phyloP scores from a whole-genome alignment of 2,329 filamentous ascomycete genomes.

The Tolypocladium guangdongense region DNA sequence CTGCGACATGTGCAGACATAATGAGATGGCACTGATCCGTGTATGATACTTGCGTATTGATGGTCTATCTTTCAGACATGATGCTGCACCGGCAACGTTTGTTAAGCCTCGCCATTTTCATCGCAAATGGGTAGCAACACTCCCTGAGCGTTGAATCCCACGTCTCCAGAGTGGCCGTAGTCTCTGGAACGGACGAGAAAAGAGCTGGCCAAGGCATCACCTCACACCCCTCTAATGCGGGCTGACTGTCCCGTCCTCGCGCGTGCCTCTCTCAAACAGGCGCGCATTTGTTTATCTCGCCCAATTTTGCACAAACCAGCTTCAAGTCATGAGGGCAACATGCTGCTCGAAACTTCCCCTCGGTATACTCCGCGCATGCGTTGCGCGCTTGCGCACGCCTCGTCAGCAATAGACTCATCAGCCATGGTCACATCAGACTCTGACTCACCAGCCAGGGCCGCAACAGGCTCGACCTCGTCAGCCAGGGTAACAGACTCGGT shows the following conservation, averaged over 20 bases:
- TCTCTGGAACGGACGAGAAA: background rate
- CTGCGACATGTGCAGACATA: background rate
- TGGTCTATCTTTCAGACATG: background rate
- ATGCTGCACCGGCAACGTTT: background rate
- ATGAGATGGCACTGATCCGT: background rate
- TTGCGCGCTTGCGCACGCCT: background rate
- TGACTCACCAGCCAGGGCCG: background rate
- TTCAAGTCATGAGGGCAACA: background rate
- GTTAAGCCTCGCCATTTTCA: background rate
- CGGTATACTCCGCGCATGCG: background rate
- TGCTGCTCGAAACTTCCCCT: background rate
- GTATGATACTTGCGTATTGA: background rate
- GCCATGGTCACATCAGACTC: background rate
- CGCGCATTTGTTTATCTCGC: background rate
- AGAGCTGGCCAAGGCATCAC: background rate
- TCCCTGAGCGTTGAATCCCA: background rate
- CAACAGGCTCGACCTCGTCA: background rate
- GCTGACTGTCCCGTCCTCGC: background rate
- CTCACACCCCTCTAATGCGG: background rate
- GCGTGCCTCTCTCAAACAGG: background rate
- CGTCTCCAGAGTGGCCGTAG: background rate
- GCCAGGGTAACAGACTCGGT: background rate
- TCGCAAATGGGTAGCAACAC: background rate
- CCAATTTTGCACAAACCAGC: background rate
- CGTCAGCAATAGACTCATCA: background rate